Base-by-base conservation (phyloP, 768 basidiomycete species). In the Sistotremastrum niveocremeum region DNA sequence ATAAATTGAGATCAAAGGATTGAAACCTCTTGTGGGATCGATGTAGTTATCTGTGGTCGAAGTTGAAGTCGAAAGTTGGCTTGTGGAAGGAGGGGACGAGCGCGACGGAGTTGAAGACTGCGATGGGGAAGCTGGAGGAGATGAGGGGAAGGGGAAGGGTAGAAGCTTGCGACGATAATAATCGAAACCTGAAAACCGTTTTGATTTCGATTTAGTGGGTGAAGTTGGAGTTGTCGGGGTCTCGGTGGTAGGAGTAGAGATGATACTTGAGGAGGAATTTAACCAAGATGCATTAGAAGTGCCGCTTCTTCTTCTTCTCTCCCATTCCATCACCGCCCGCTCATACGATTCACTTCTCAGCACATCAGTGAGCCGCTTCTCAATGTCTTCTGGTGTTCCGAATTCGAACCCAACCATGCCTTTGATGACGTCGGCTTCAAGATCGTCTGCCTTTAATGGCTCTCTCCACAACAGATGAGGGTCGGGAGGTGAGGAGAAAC, bases 351-450 rank as follows among this genome's bases (percentile, higher is more conserved):
- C 90, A 0, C 81, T 80, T 51, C 79, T 76, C 28, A 98, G 75
- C 20, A 95, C 73, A 1, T 75, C 70, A 7, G 73, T 57, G 3
- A 97, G 73, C 57, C 71, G 79, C 37, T 69, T 69, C 61, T 88
- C 81, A 46, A 98, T 87, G 8, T 94, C 85, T 4, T 84, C 83
- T 42, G 84, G 81, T 0, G 82, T 68, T 10, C 95, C 95, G 53
- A 99, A 97, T 57, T 97, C 94, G 65, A 99, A 97, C 4, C 94
- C 94, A 38, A 81, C 79, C 95, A 97, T 98, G 42, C 81, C 81
- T 34, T 73, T 74, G 57, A 99, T 74, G 49, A 98, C 87, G 35
- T 80, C 74, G 32, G 72, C 74, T 60, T 98, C 91, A 43, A 99
- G 71, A 44, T 97, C 93, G 46, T 90, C 87, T 0, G 80, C 62